Base-by-base conservation (phyloP, 2,329 filamentous ascomycete species). In the Microsporum canis region DNA sequence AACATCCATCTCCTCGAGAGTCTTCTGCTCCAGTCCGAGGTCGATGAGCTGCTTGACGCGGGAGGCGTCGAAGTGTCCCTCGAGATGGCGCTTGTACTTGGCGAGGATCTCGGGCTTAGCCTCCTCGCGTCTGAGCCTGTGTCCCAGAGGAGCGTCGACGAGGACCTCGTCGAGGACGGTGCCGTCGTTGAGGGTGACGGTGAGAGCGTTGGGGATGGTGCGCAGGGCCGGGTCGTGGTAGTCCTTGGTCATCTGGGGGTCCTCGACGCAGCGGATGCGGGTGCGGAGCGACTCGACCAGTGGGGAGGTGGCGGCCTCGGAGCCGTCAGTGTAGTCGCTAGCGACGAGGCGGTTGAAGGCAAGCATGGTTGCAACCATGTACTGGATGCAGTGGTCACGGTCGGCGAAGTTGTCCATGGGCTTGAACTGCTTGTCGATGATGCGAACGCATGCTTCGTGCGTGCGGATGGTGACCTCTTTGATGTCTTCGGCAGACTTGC, bases 391-490 rank as follows among this genome's bases (percentile, higher is more conserved):
- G 84, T 99, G 94, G 78, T 99, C 94, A 72, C 94, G 91, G 79
- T 99, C 94, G 72, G 94, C 94, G 72, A 97, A 99, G 85, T 99
- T 99, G 82, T 96, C 91, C 89, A 99, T 95, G 69, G 91, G 87
- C 84, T 96, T 97, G 84, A 96, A 95, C 79, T 99, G 94, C 84
- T 99, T 99, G 84, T 99, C 94, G 71, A 99, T 99, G 78, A 99
- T 99, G 71, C 94, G 91, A 73, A 99, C 85, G 80, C 94, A 97
- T 62, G 94, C 94, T 79, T 99, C 94, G 80, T 99, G 94, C 6
- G 94, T 99, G 70, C 94, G 88, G 84, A 92, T 96, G 68, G 88
- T 91, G 71, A 99, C 84, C 64, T 83, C 83, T 80, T 95, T 92
- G 80, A 99, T 95, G 76, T 99, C 92, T 68, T 87, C 88, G 61